Conservation (phyloP, 2,329 filamentous ascomycete species). For the Fonsecaea pugnacius region DNA sequence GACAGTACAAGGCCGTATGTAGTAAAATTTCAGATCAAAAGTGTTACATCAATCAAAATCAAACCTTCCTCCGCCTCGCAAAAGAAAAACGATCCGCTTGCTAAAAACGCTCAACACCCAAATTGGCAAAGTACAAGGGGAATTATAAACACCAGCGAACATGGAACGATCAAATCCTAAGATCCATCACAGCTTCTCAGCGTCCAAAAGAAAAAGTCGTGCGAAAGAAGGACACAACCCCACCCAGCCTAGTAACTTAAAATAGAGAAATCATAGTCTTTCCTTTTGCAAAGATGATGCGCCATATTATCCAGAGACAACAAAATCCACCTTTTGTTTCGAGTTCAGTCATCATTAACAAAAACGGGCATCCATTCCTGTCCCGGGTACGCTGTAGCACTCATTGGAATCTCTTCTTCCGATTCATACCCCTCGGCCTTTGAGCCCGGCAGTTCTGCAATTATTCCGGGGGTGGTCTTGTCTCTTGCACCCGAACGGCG, state of each 20-base stretch:
- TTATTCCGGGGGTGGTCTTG: constrained; percentile 39
- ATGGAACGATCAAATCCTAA: not conserved
- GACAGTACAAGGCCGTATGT: too few species aligned
- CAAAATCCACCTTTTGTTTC: constrained; percentile 24
- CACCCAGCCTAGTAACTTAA: not conserved
- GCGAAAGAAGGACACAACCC: not conserved
- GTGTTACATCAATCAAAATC: too few species aligned
- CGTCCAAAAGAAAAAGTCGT: not conserved
- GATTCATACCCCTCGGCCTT: constrained; percentile 44
- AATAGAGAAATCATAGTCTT: not conserved
- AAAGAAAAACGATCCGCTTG: not conserved
- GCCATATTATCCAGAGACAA: not conserved
- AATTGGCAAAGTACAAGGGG: not conserved
- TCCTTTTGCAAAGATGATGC: not conserved
- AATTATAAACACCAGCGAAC: not conserved
- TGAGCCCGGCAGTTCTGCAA: constrained; percentile 39
- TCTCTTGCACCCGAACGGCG: constrained; percentile 31
- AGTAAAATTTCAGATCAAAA: too few species aligned
- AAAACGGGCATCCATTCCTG: constrained; percentile 36
- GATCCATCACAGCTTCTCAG: not conserved
- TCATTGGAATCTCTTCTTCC: constrained; percentile 54
- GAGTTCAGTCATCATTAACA: constrained; percentile 28
- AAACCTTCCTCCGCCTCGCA: too few species aligned
- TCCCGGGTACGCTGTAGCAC: constrained; percentile 54
- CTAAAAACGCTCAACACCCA: not conserved